Evolutionary conservation across 2,329 filamentous ascomycete species (phyloP).

Genomic region (Emergomyces orientalis): DNA sequence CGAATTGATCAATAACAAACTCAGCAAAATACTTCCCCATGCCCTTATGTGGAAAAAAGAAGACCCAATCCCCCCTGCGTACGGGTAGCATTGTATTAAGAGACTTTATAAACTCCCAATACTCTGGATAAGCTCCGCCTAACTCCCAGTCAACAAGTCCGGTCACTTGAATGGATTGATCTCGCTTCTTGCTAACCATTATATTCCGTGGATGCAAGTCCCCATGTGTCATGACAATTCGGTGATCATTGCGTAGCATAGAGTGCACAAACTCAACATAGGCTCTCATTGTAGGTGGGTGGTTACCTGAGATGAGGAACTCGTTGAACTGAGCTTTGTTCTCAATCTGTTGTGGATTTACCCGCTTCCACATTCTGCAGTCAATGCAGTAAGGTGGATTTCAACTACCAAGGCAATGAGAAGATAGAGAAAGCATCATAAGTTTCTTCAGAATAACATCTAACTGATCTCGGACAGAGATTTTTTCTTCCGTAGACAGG

Average conservation of each 20-base stretch:
- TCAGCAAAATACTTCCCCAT: conserved; percentile 12
- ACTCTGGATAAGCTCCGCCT: conserved; percentile 18
- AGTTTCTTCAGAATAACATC: conserved; percentile 10
- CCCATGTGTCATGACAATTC: conserved; percentile 19
- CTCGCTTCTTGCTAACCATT: conserved; percentile 11
- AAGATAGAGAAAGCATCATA: conserved; percentile 1
- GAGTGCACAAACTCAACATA: conserved; percentile 7
- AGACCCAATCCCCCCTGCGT: conserved; percentile 2
- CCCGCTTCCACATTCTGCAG: conserved; percentile 11
- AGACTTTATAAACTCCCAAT: conserved; percentile 19
- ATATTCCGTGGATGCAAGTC: conserved; percentile 22
- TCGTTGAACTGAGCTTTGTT: not conserved
- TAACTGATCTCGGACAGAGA: conserved; percentile 8
- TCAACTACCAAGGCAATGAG: conserved; percentile 11
- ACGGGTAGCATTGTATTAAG: conserved; percentile 10
- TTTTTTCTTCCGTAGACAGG: conserved; percentile 6
- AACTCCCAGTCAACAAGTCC: conserved; percentile 13
- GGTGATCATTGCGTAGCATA: conserved; percentile 8
- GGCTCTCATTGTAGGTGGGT: not conserved
- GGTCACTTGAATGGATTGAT: conserved; percentile 11
- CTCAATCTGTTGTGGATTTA: conserved; percentile 22
- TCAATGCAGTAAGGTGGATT: conserved; percentile 11
- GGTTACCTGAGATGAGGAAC: not conserved
- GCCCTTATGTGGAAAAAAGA: conserved; percentile 9
- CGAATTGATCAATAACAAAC: conserved; percentile 7